Conservation (phyloP, 129 eudicot genomes). For the Apium graveolens region DNA sequence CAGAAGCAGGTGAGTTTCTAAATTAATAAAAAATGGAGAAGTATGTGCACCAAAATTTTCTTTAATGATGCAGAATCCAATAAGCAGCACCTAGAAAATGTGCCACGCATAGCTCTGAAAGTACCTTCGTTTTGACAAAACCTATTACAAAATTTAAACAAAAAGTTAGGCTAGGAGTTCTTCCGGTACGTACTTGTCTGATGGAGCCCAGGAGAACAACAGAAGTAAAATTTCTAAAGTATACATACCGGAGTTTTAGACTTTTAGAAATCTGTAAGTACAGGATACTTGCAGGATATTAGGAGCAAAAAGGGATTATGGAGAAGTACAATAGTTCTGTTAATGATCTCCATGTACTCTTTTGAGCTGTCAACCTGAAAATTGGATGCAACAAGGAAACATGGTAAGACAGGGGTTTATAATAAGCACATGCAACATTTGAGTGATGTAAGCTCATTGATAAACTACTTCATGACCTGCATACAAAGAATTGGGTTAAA, state of each 20-base stretch:
- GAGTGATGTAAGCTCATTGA: slow-evolving; percentile 1
- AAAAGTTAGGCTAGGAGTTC: not conserved
- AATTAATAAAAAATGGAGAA: not conserved
- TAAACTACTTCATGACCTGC: slow-evolving; percentile 39
- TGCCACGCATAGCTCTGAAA: not conserved
- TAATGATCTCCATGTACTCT: slow-evolving; percentile 67
- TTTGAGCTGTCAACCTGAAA: slow-evolving; percentile 86
- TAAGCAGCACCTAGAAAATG: not conserved
- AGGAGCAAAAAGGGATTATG: not conserved
- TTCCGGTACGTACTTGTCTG: not conserved
- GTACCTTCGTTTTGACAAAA: not conserved
- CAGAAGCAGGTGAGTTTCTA: not conserved
- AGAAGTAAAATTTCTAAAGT: not conserved
- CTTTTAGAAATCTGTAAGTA: not conserved
- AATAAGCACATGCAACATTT: not conserved
- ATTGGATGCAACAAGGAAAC: not conserved
- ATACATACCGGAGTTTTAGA: not conserved
- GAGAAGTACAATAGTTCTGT: slow-evolving; percentile 63
- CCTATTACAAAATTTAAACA: not conserved
- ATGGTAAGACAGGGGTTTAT: not conserved
- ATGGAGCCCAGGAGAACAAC: not conserved
- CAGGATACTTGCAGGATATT: not conserved
- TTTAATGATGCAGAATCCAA: not conserved
- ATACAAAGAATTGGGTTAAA: slow-evolving; percentile 72
- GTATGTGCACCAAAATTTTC: not conserved